Percentiles rank a stretch among this genome's conserved stretches.
These are phyloP conservation scores for Suillus ampliporus DNA, from an alignment of 768 basidiomycete genomes.

Conservation along the genomic window DNA sequence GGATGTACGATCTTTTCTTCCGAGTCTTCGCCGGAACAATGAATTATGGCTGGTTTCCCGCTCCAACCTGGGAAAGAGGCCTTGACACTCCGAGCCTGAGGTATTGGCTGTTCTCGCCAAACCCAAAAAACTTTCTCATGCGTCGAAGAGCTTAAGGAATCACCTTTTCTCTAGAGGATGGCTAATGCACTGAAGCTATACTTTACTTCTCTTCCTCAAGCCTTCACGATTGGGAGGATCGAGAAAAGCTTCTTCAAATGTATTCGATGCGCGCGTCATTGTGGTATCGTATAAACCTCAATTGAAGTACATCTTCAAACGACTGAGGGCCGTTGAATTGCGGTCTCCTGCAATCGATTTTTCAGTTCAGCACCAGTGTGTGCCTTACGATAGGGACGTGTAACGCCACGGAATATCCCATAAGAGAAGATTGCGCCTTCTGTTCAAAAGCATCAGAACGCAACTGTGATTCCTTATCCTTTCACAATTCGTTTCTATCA, in stretches of 20 bases:
- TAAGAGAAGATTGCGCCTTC: conserved; percentile 3
- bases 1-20: no score
- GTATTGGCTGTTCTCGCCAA: no score
- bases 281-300: background rate
- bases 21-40: no score
- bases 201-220: background rate
- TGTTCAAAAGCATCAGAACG: conserved; percentile 3
- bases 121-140: no score
- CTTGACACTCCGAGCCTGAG: no score
- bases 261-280: no score
- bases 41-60: no score
- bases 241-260: no score
- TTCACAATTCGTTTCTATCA: conserved; percentile 1
- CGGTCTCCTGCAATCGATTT: background rate
- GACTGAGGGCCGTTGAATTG: background rate
- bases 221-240: no score
- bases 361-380: background rate
- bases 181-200: no score
- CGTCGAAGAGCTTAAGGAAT: background rate
- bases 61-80: no score
- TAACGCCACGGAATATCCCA: conserved; percentile 5
- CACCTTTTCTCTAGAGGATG: no score
- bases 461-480: conserved; percentile 8
- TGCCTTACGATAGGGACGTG: background rate
- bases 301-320: background rate